Percentiles rank a stretch among this genome's conserved stretches.
These are phyloP conservation scores for Xylariaceae sp. DNA, from an alignment of 2,329 filamentous ascomycete genomes.

Conservation along the genomic window DNA sequence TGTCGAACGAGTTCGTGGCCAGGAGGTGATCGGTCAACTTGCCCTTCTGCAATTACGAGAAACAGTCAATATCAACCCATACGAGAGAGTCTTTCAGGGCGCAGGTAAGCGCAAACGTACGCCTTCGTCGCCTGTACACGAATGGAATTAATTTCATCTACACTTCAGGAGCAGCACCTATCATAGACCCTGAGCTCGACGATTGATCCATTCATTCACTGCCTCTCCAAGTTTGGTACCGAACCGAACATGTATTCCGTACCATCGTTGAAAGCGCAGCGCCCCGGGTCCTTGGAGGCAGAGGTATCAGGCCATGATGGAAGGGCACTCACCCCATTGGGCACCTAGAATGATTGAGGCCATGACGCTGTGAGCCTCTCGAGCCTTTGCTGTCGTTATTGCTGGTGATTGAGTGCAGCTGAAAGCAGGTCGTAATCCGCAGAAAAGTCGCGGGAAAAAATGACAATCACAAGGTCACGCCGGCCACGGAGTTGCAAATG, in stretches of 20 bases:
- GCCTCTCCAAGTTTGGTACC: not conserved
- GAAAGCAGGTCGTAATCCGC: not conserved
- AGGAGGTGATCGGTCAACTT: conserved; percentile 18
- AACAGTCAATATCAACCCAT: conserved; percentile 11
- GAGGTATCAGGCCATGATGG: not conserved
- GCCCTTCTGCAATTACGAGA: conserved; percentile 13
- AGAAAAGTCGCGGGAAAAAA: conserved; percentile 12
- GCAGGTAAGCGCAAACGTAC: conserved; percentile 8
- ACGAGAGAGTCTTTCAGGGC: not conserved
- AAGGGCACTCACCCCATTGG: conserved; percentile 17
- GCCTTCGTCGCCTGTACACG: conserved; percentile 17
- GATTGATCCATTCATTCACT: not conserved
- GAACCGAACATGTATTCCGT: not conserved
- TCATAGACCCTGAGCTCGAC: not conserved
- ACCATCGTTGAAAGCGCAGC: not conserved
- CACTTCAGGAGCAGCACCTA: not conserved
- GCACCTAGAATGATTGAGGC: conserved; percentile 15
- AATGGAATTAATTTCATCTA: conserved; percentile 8
- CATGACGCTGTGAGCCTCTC: conserved; percentile 2
- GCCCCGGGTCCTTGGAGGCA: not conserved
- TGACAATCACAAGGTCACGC: conserved; percentile 1
- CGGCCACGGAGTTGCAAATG: conserved; percentile 11
- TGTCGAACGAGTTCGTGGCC: conserved; percentile 13
- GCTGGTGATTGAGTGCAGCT: not conserved
- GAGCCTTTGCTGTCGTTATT: not conserved